Evolutionary conservation across 768 basidiomycete genomes (phyloP).

Genomic region (Serendipita sp.): DNA sequence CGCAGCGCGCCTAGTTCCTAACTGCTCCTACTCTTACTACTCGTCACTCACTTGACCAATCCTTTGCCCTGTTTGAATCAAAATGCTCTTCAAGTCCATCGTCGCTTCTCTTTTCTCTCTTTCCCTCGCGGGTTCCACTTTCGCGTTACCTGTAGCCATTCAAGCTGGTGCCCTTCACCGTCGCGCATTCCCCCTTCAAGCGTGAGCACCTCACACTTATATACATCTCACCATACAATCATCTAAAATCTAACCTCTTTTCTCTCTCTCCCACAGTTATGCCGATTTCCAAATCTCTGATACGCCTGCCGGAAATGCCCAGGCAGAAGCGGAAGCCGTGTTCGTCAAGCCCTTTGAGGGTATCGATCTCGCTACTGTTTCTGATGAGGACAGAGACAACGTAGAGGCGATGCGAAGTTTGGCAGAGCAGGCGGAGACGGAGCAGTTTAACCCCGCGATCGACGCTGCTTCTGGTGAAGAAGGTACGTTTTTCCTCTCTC

Average conservation of each 20-base stretch:
- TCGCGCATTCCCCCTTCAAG: not conserved
- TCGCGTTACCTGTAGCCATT: not conserved
- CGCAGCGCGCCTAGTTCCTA: not conserved
- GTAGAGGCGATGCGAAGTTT: constrained; percentile 23
- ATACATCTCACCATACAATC: not conserved
- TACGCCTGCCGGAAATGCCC: constrained; percentile 23
- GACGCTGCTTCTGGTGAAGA: constrained; percentile 21
- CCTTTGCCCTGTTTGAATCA: not conserved
- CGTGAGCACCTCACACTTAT: not conserved
- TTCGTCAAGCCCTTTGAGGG: constrained; percentile 18
- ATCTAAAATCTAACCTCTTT: too few relatives aligned
- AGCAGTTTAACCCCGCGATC: constrained; percentile 24
- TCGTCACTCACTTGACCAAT: not conserved
- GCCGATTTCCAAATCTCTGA: constrained; percentile 27
- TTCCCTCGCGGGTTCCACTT: not conserved
- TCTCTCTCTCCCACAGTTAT: constrained; percentile 18
- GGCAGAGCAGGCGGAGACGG: constrained; percentile 26
- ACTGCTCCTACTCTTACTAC: not conserved
- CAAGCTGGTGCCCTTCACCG: not conserved
- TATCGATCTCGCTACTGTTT: constrained; percentile 22
- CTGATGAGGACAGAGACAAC: constrained; percentile 15
- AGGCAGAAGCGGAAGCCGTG: constrained; percentile 24
- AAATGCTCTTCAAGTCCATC: not conserved
- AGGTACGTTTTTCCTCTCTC: constrained; percentile 10
- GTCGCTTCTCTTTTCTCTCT: not conserved